Evolutionary conservation across 2,329 filamentous ascomycete genomes (phyloP).

Genomic region (Colletotrichum sp.): DNA sequence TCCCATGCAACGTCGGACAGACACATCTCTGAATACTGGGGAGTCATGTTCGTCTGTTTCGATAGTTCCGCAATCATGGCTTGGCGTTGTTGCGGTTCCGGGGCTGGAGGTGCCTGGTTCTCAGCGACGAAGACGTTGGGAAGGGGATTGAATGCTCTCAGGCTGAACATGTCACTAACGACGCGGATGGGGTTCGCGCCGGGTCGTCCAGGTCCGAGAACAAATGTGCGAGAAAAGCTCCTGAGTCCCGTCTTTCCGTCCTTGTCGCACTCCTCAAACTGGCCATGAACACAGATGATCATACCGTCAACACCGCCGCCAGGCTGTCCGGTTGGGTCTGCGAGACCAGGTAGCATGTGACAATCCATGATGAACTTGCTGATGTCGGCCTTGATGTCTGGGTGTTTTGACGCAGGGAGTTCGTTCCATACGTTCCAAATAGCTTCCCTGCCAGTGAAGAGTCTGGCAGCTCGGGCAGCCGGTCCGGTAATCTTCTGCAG

Average conservation of each 20-base stretch:
- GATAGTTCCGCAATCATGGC: constrained; percentile 78
- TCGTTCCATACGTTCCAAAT: constrained; percentile 73
- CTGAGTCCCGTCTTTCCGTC: constrained; percentile 66
- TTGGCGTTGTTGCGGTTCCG: constrained; percentile 56
- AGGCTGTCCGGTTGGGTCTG: constrained; percentile 70
- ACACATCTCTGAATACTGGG: constrained; percentile 81
- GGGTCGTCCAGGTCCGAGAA: constrained; percentile 76
- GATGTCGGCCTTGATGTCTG: constrained; percentile 68
- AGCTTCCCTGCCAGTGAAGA: constrained; percentile 66
- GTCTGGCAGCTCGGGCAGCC: constrained; percentile 66
- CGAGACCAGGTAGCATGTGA: constrained; percentile 72
- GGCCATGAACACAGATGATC: constrained; percentile 79
- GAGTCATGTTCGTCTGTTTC: constrained; percentile 79
- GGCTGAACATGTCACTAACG: constrained; percentile 77
- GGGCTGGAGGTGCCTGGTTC: constrained; percentile 24
- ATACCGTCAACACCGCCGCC: constrained; percentile 74
- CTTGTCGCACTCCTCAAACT: constrained; percentile 77
- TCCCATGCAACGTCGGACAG: constrained; percentile 82
- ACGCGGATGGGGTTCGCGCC: constrained; percentile 72
- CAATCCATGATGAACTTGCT: constrained; percentile 86
- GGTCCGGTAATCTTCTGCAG: constrained; percentile 70
- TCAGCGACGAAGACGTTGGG: constrained; percentile 44
- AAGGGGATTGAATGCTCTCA: constrained; percentile 68
- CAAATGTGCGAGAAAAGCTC: constrained; percentile 82
- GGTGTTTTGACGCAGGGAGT: constrained; percentile 77